A percentile compares a stretch with the other conserved stretches of the same genome.
Conservation (phyloP, 352 stramenopile species). For the Globisporangium rhizosaccharum region DNA sequence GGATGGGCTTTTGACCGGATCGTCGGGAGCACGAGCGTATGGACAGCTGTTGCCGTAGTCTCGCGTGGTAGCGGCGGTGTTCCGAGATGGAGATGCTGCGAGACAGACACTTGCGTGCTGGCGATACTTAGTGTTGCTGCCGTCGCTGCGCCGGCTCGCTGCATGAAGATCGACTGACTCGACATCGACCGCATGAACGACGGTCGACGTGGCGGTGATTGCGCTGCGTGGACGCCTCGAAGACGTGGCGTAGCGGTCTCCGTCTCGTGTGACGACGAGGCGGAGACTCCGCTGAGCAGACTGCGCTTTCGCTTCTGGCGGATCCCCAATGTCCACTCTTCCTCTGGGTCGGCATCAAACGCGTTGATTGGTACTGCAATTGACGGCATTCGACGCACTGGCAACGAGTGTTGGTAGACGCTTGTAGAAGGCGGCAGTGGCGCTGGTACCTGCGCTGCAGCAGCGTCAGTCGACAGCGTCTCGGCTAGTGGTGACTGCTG, state of each 20-base stretch:
- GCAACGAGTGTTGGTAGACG: neutral
- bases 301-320: slow-evolving; percentile 29
- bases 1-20: slow-evolving; percentile 46
- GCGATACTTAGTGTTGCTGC: too few relatives aligned
- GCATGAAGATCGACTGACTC: slow-evolving; percentile 20
- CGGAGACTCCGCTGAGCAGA: neutral
- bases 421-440: neutral
- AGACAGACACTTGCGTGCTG: too few relatives aligned
- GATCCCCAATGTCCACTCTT: slow-evolving; percentile 5
- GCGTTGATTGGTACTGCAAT: neutral
- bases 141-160: too few relatives aligned
- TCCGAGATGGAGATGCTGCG: too few relatives aligned
- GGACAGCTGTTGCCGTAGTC: neutral
- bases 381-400: neutral
- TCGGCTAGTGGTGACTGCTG: too few relatives aligned
- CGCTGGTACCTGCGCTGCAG: too few relatives aligned
- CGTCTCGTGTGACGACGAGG: too few relatives aligned
- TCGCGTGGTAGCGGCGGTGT: slow-evolving; percentile 1
- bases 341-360: neutral
- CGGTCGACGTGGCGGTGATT: neutral
- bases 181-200: slow-evolving; percentile 19
- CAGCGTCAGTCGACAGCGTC: too few relatives aligned
- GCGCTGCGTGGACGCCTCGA: neutral
- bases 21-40: slow-evolving; percentile 35
- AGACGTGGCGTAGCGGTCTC: too few relatives aligned